These are phyloP conservation scores for Sarocladiaceae sp. DNA, from an alignment of 2,329 filamentous ascomycete genomes.

Conservation along the genomic window DNA sequence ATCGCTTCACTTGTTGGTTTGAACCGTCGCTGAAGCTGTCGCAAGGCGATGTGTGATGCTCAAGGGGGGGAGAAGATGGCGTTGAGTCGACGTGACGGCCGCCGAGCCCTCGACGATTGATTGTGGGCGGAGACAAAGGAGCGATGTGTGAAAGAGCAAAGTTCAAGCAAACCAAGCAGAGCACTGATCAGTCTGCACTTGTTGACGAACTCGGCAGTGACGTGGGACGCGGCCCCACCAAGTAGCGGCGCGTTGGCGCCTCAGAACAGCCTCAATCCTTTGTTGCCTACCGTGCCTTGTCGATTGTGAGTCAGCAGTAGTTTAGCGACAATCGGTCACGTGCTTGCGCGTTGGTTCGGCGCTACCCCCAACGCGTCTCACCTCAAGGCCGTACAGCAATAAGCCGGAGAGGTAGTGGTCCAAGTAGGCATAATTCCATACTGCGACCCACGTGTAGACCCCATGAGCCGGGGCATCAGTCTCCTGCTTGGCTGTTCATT, in stretches of 20 bases:
- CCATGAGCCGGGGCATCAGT: not conserved
- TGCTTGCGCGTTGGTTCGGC: not conserved
- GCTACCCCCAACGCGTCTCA: not conserved
- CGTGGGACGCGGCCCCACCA: constrained; percentile 10
- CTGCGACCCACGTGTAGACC: no score
- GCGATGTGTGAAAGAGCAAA: not conserved
- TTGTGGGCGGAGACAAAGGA: not conserved
- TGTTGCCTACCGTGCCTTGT: not conserved
- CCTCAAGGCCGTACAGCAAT: not conserved
- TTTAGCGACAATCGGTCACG: not conserved
- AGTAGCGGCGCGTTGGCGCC: constrained; percentile 5
- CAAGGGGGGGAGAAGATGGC: not conserved
- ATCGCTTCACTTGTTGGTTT: no score
- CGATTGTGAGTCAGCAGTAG: not conserved
- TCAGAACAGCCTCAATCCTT: not conserved
- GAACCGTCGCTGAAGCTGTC: not conserved
- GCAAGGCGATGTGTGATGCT: not conserved
- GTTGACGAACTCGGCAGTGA: constrained; percentile 9
- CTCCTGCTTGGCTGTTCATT: not conserved
- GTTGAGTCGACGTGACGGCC: not conserved
- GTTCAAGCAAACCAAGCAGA: not conserved
- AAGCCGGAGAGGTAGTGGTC: not conserved
- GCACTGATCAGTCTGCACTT: not conserved
- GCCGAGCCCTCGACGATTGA: not conserved
- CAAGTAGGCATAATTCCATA: no score